Evolutionary conservation across 805 yeast genomes (phyloP).

Genomic region (Candida quercuum): DNA sequence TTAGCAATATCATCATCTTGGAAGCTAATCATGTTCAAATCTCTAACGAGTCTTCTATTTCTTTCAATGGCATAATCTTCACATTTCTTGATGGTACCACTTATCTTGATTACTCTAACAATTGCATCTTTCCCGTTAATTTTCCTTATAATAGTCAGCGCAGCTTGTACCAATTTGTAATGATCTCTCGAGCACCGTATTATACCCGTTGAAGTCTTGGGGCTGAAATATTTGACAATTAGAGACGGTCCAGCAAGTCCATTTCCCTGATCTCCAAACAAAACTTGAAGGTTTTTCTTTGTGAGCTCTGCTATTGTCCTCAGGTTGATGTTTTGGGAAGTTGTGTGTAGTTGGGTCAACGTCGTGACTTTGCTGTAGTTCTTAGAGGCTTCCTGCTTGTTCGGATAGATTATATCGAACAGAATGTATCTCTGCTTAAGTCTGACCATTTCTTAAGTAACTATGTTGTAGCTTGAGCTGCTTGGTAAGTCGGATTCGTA

Average conservation of each 20-base stretch:
- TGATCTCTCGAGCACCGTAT: constrained; percentile 68
- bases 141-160: constrained; percentile 50
- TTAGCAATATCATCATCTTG: constrained; percentile 14
- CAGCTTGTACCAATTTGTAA: constrained; percentile 57
- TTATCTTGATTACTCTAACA: constrained; percentile 59
- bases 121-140: constrained; percentile 44
- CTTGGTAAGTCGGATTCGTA: too few relatives aligned
- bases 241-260: constrained; percentile 59
- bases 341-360: constrained; percentile 42
- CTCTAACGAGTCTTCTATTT: constrained; percentile 27
- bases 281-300: constrained; percentile 48
- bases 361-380: constrained; percentile 31
- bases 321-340: constrained; percentile 42
- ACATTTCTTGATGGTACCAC: constrained; percentile 85
- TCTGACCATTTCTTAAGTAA: constrained; percentile 74
- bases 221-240: constrained; percentile 73
- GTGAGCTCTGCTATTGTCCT: constrained; percentile 48
- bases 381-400: constrained; percentile 22
- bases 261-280: constrained; percentile 76
- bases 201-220: constrained; percentile 79
- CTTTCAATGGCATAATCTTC: constrained; percentile 63
- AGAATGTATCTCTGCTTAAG: constrained; percentile 79
- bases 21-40: constrained; percentile 8
- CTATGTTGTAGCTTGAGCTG: too few relatives aligned
- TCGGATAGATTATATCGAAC: constrained; percentile 72